A percentile compares a stretch with the other conserved stretches of the same genome.
These are phyloP conservation scores for Mycena albidolilacea DNA, from an alignment of 768 basidiomycete species.

Conservation along the genomic window DNA sequence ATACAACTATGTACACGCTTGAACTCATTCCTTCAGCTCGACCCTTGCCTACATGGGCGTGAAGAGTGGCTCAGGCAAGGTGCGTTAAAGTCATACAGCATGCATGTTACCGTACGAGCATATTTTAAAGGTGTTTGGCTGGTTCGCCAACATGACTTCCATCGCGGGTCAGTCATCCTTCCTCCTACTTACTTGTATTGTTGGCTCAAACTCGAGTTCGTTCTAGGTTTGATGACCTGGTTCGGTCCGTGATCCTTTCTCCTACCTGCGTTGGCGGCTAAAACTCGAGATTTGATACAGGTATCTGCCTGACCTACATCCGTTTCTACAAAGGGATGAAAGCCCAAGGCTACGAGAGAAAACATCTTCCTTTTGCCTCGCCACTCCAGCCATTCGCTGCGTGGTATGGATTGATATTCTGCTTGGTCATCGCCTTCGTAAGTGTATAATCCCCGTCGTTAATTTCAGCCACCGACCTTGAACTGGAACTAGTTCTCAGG, in stretches of 20 bases:
- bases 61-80: conserved; percentile 72
- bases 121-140: conserved; percentile 77
- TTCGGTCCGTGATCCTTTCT: conserved; percentile 52
- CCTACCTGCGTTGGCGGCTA: neutral
- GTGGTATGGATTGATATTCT: conserved; percentile 64
- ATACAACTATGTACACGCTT: neutral
- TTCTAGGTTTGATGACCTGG: conserved; percentile 79
- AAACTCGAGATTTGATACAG: neutral
- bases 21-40: conserved; percentile 43
- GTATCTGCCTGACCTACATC: conserved; percentile 79
- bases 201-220: neutral
- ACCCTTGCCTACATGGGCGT: conserved; percentile 89
- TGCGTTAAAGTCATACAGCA: conserved; percentile 47
- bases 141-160: conserved; percentile 86
- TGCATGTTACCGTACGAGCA: neutral
- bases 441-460: conserved; percentile 42
- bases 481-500: conserved; percentile 55
- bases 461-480: neutral
- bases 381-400: conserved; percentile 82
- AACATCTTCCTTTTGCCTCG: conserved; percentile 78
- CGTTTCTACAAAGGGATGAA: conserved; percentile 91
- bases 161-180: conserved; percentile 52
- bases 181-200: neutral
- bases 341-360: conserved; percentile 83
- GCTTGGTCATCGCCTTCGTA: conserved; percentile 74